A percentile compares a stretch with the other conserved stretches of the same genome.
These are phyloP conservation scores for Crithidia bombi DNA, from an alignment of 208 protist species.

Conservation along the genomic window DNA sequence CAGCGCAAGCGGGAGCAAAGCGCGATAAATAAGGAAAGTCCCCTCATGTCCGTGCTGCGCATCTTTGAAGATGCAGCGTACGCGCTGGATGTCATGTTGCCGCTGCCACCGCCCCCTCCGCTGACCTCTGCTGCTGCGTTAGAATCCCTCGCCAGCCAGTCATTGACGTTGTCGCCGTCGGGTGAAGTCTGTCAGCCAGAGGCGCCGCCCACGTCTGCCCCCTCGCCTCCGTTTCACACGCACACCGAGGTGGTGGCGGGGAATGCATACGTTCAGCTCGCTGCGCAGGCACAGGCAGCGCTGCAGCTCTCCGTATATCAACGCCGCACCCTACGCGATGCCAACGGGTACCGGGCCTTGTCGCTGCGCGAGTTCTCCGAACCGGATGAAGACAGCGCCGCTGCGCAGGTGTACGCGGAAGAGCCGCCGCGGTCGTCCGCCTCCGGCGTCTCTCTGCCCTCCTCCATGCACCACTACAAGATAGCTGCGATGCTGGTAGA, in stretches of 20 bases:
- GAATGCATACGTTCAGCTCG: not conserved
- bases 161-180: not conserved
- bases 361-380: conserved; percentile 26
- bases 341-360: conserved; percentile 6
- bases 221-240: not conserved
- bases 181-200: conserved; percentile 5
- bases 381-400: not conserved
- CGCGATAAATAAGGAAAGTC: conserved; percentile 5
- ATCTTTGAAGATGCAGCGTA: conserved; percentile 5
- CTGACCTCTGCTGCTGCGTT: not conserved
- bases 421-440: not conserved
- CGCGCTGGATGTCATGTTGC: conserved; percentile 13
- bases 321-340: conserved; percentile 2
- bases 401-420: not conserved
- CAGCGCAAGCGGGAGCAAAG: conserved; percentile 14
- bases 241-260: not conserved
- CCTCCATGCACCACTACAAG: conserved; percentile 22
- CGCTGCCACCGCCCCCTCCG: not conserved
- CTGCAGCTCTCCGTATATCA: conserved; percentile 15
- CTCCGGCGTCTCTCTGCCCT: not conserved
- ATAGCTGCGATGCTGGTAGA: conserved; percentile 23
- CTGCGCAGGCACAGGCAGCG: conserved; percentile 6
- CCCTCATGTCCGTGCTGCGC: conserved; percentile 20
- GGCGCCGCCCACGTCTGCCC: not conserved
- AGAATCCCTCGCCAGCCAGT: not conserved